Evolutionary conservation across 352 stramenopile species (phyloP).

Genomic region (Elongisporangium anandrum): DNA sequence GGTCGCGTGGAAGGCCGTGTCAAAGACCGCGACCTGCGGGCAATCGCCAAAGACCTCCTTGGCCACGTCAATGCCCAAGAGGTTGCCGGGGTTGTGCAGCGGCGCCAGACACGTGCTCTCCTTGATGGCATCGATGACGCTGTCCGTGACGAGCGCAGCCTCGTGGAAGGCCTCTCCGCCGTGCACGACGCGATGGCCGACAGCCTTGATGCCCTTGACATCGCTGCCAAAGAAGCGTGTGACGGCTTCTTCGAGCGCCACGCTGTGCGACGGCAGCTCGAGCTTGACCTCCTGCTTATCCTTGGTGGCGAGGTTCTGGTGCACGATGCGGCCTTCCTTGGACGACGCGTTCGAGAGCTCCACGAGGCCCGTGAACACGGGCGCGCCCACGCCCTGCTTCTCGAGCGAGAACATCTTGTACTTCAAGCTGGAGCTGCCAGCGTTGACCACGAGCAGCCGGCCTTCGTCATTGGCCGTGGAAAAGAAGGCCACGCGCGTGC

Average conservation of each 20-base stretch:
- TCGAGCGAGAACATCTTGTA: constrained; percentile 78
- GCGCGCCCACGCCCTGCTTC: constrained; percentile 28
- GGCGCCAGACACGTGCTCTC: constrained; percentile 65
- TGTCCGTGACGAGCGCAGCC: constrained; percentile 45
- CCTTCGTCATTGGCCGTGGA: neutral
- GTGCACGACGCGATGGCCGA: constrained; percentile 88
- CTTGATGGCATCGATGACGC: constrained; percentile 51
- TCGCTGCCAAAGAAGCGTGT: constrained; percentile 53
- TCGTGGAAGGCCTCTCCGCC: constrained; percentile 73
- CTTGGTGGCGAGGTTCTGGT: constrained; percentile 48
- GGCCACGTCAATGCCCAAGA: constrained; percentile 82
- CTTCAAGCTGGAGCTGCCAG: constrained; percentile 80
- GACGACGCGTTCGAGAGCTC: constrained; percentile 63
- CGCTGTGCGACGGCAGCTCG: constrained; percentile 47
- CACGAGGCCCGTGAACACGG: constrained; percentile 71
- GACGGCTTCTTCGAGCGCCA: constrained; percentile 55
- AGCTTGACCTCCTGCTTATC: constrained; percentile 50
- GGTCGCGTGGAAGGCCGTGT: constrained; percentile 88
- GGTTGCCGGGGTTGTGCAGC: constrained; percentile 86
- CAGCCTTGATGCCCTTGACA: constrained; percentile 51
- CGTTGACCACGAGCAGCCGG: constrained; percentile 66
- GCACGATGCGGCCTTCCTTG: constrained; percentile 60
- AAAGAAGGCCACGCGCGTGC: neutral
- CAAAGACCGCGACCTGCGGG: constrained; percentile 86
- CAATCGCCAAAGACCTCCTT: constrained; percentile 63